Percentiles rank a stretch among this genome's conserved stretches.
These are phyloP conservation scores for Hypericum perforatum DNA, from an alignment of 345 rosid species.

Conservation along the genomic window DNA sequence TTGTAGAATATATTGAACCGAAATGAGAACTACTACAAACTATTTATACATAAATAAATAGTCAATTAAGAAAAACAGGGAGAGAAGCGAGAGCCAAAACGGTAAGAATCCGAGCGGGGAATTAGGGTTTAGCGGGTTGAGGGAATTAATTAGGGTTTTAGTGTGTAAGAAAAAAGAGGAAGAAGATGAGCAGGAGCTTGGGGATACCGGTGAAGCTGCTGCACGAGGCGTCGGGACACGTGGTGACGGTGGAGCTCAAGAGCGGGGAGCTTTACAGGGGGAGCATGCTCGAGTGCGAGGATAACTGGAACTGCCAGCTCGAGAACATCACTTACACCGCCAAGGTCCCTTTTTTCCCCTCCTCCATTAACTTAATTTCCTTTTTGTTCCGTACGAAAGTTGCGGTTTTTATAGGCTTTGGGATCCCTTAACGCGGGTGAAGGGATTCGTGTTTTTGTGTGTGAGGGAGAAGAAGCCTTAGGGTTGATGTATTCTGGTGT, in stretches of 20 bases:
- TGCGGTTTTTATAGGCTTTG: background rate
- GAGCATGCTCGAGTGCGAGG: conserved; percentile 84
- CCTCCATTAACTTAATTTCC: background rate
- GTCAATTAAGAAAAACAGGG: no score
- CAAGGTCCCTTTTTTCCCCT: conserved; percentile 23
- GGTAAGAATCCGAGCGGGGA: background rate
- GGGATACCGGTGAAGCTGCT: conserved; percentile 86
- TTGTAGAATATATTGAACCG: no score
- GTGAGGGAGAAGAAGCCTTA: no score
- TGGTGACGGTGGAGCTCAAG: conserved; percentile 80
- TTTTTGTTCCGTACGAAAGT: background rate
- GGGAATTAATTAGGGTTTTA: conserved; percentile 3
- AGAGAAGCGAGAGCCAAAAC: no score
- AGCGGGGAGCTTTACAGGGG: conserved; percentile 89
- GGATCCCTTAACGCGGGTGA: no score
- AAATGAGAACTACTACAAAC: no score
- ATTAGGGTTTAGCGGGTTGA: background rate
- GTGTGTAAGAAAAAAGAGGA: background rate
- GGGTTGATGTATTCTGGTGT: no score
- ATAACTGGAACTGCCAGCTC: conserved; percentile 91
- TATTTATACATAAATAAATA: no score
- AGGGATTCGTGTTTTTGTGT: no score
- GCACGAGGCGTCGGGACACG: conserved; percentile 76
- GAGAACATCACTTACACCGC: conserved; percentile 76
- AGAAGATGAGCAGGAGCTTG: conserved; percentile 64